A percentile compares a stretch with the other conserved stretches of the same genome.
Conservation (phyloP, 139 green algal genomes). For the Diplosphaera chodatii region DNA sequence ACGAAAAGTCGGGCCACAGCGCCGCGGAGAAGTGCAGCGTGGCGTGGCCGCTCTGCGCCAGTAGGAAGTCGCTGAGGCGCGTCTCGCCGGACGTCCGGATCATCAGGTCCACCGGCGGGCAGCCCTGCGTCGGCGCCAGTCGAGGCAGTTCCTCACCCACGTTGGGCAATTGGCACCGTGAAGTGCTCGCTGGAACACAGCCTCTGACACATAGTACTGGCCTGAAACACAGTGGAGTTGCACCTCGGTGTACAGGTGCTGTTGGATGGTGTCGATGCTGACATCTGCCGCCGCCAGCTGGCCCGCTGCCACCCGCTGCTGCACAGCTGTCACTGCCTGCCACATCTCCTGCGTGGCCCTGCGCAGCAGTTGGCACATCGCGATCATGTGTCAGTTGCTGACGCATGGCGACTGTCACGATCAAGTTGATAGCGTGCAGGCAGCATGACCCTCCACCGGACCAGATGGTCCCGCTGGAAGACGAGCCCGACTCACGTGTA, state of each 20-base stretch:
- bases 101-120: constrained; percentile 75
- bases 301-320: constrained; percentile 11
- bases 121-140: constrained; percentile 6
- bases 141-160: not conserved
- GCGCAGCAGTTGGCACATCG: not conserved
- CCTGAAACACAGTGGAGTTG: too few relatives aligned
- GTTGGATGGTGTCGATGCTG: constrained; percentile 15
- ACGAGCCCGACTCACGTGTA: constrained; percentile 64
- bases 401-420: too few relatives aligned
- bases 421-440: too few relatives aligned
- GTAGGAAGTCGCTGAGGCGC: constrained; percentile 85
- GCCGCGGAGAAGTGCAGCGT: constrained; percentile 64
- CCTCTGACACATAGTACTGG: too few relatives aligned
- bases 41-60: constrained; percentile 67
- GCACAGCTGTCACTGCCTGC: constrained; percentile 27
- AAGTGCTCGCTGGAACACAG: too few relatives aligned
- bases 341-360: constrained; percentile 59
- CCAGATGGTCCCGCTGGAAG: not conserved
- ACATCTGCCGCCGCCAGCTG: constrained; percentile 30
- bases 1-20: constrained; percentile 86
- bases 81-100: constrained; percentile 85
- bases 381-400: too few relatives aligned
- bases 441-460: too few relatives aligned
- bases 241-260: constrained; percentile 38
- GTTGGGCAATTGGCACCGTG: too few relatives aligned